Evolutionary conservation across 305 asterid species (phyloP).

Genomic region (Rubia tinctorum): DNA sequence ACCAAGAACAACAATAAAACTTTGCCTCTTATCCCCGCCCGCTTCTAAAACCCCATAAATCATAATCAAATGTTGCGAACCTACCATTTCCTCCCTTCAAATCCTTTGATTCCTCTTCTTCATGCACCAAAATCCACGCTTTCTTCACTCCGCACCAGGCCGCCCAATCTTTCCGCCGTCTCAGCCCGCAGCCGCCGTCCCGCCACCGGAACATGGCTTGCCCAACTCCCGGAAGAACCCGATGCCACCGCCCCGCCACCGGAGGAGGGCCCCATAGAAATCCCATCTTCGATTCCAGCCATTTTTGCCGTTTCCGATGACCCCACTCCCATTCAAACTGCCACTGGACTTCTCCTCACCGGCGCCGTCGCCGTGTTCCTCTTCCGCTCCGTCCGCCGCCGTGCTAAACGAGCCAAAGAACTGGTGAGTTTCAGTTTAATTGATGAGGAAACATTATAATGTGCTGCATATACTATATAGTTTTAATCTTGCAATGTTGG

Average conservation of each 20-base stretch:
- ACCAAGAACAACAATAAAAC: constrained; percentile 8
- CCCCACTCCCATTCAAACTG: constrained; percentile 52
- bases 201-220: constrained; percentile 31
- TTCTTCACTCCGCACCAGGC: constrained; percentile 7
- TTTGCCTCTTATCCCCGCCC: constrained; percentile 6
- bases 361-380: constrained; percentile 65
- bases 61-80: constrained; percentile 34
- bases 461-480: neutral
- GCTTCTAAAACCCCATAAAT: constrained; percentile 10
- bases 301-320: constrained; percentile 43
- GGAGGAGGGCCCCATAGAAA: constrained; percentile 54
- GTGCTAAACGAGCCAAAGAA: constrained; percentile 75
- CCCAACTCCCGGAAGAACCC: constrained; percentile 41
- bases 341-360: constrained; percentile 76
- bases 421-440: constrained; percentile 29
- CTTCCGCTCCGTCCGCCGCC: constrained; percentile 79
- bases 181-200: constrained; percentile 29
- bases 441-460: neutral
- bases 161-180: constrained; percentile 20
- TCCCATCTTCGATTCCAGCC: constrained; percentile 44
- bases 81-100: constrained; percentile 34
- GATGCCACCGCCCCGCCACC: constrained; percentile 20
- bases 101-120: constrained; percentile 12
- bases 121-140: constrained; percentile 9
- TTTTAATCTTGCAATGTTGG: neutral